phyloP scores from a whole-genome alignment of 192 early-diverging fungal species.

The Coemansia sp. region DNA sequence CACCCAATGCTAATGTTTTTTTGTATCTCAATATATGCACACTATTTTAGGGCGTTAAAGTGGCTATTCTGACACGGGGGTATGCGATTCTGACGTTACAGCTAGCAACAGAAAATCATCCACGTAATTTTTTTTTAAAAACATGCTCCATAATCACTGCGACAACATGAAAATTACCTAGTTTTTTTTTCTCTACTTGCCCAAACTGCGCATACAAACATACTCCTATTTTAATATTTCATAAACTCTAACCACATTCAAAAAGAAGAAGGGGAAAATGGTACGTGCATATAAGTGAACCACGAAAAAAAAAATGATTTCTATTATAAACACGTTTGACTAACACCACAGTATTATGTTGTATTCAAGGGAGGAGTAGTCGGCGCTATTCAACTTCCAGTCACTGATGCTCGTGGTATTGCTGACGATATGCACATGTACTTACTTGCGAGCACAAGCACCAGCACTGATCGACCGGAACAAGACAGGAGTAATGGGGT shows the following conservation, averaged over 20 bases:
- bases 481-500: slow-evolving; percentile 84
- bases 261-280: neutral
- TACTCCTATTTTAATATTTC: too few species aligned
- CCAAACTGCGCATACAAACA: neutral
- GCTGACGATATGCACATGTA: slow-evolving; percentile 96
- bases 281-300: neutral
- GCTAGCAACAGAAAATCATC: neutral
- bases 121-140: neutral
- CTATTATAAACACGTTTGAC: neutral
- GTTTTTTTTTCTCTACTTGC: neutral
- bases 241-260: too few species aligned
- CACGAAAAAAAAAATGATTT: neutral
- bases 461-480: slow-evolving; percentile 84
- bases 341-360: neutral
- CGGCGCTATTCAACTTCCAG: slow-evolving; percentile 96
- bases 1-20: neutral
- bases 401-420: slow-evolving; percentile 89
- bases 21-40: slow-evolving; percentile 2
- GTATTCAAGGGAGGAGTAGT: slow-evolving; percentile 57
- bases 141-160: neutral
- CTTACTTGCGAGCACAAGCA: slow-evolving; percentile 88
- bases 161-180: neutral
- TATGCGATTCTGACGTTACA: neutral
- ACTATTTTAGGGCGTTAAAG: neutral
- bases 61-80: neutral